These are phyloP conservation scores for Rhizopogon rudus DNA, from an alignment of 768 basidiomycete genomes.

Conservation along the genomic window DNA sequence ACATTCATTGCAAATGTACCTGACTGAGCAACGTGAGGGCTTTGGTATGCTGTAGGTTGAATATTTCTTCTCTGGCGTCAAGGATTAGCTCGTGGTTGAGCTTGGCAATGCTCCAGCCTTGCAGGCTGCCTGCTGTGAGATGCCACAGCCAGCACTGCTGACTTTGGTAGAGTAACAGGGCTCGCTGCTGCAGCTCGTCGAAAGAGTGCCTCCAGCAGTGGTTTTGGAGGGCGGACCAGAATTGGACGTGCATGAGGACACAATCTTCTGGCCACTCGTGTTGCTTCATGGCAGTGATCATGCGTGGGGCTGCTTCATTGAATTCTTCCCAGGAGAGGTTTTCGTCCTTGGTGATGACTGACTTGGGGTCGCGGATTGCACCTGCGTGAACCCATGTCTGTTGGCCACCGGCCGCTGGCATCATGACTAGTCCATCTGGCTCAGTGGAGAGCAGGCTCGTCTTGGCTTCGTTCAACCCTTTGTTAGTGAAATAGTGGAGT, in stretches of 20 bases:
- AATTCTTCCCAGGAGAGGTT: conserved; percentile 9
- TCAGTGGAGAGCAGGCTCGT: background rate
- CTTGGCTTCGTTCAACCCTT: background rate
- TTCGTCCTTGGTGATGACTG: background rate
- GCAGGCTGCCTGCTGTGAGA: background rate
- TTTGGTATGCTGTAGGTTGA: background rate
- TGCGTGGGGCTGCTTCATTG: background rate
- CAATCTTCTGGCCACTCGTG: background rate
- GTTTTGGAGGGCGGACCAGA: background rate
- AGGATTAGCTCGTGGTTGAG: background rate
- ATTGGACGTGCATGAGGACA: background rate
- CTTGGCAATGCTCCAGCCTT: background rate
- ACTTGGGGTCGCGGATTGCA: background rate
- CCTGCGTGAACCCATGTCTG: background rate
- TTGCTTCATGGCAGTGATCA: background rate
- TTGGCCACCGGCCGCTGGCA: background rate
- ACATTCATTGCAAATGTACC: no score
- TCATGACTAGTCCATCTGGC: background rate
- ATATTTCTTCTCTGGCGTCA: background rate
- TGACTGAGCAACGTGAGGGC: no score
- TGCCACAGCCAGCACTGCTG: conserved; percentile 8
- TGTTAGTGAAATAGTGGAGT: conserved; percentile 3
- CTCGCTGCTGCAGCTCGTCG: background rate
- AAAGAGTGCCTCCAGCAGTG: background rate
- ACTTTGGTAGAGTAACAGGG: conserved; percentile 7